Evolutionary conservation across 176 grass and related monocot genomes (phyloP).

Genomic region (Typha latifolia): DNA sequence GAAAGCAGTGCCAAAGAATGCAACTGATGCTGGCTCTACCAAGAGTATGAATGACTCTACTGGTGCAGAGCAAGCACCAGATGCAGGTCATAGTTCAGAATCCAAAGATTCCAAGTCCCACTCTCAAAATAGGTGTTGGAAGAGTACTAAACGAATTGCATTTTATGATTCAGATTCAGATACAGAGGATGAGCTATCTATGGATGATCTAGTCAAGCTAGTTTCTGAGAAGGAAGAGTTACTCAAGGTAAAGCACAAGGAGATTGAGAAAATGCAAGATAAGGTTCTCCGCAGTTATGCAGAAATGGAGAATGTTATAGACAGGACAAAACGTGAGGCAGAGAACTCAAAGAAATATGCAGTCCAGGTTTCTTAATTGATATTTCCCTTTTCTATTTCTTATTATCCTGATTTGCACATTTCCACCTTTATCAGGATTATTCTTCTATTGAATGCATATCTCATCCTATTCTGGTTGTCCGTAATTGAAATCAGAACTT

Average conservation of each 20-base stretch:
- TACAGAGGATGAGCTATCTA: slow-evolving; percentile 35
- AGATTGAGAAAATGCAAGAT: slow-evolving; percentile 56
- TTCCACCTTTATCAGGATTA: background rate
- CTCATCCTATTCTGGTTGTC: background rate
- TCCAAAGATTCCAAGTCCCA: slow-evolving; percentile 1
- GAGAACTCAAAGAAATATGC: slow-evolving; percentile 68
- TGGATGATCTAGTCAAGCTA: slow-evolving; percentile 56
- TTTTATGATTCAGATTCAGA: slow-evolving; percentile 50
- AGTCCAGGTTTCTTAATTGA: slow-evolving; percentile 34
- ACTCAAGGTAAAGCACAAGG: slow-evolving; percentile 61
- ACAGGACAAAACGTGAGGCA: slow-evolving; percentile 55
- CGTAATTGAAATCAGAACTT: slow-evolving; percentile 32
- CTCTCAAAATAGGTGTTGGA: slow-evolving; percentile 13
- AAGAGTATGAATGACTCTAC: slow-evolving; percentile 16
- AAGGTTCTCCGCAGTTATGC: slow-evolving; percentile 66
- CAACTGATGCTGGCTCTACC: slow-evolving; percentile 5
- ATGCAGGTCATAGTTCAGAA: slow-evolving; percentile 15
- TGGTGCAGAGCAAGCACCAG: slow-evolving; percentile 17
- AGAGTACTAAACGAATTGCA: slow-evolving; percentile 20
- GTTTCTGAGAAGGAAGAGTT: slow-evolving; percentile 56
- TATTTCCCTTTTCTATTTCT: background rate
- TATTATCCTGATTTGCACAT: background rate
- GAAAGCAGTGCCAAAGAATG: background rate
- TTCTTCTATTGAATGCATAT: background rate
- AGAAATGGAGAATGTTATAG: slow-evolving; percentile 65